A percentile compares a stretch with the other conserved stretches of the same genome.
Evolutionary conservation across 2,329 filamentous ascomycete species (phyloP).

Genomic region (Colletotrichum sp.): DNA sequence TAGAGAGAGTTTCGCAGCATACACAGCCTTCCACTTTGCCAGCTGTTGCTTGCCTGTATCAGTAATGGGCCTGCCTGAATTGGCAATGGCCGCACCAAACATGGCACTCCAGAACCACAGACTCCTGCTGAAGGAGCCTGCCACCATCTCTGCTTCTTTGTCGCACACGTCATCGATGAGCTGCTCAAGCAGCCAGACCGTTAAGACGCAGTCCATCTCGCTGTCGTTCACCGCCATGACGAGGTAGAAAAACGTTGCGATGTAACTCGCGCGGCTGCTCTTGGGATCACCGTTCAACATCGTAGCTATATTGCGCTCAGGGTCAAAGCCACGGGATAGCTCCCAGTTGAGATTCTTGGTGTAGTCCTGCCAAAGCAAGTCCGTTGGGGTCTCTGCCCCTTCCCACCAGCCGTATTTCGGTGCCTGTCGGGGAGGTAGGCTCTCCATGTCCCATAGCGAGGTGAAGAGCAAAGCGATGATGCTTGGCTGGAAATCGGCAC

Average conservation of each 20-base stretch:
- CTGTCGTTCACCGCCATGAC: constrained; percentile 48
- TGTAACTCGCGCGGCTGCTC: constrained; percentile 48
- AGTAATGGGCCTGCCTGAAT: constrained; percentile 39
- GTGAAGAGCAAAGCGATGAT: constrained; percentile 50
- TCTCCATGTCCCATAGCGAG: constrained; percentile 44
- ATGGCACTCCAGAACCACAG: constrained; percentile 52
- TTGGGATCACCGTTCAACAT: constrained; percentile 39
- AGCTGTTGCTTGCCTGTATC: constrained; percentile 40
- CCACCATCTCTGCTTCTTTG: constrained; percentile 42
- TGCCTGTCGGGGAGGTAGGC: constrained; percentile 36
- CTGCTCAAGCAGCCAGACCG: constrained; percentile 51
- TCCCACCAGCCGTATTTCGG: constrained; percentile 42
- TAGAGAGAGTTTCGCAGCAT: constrained; percentile 45
- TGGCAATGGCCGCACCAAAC: constrained; percentile 47
- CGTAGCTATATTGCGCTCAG: constrained; percentile 34
- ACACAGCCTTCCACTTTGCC: constrained; percentile 39
- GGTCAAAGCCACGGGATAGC: constrained; percentile 37
- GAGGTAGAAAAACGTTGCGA: constrained; percentile 52
- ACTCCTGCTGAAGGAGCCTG: constrained; percentile 45
- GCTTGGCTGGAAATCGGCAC: constrained; percentile 46
- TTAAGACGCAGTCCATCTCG: constrained; percentile 45
- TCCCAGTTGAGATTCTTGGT: constrained; percentile 41
- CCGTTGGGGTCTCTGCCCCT: constrained; percentile 37
- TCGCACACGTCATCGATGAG: constrained; percentile 47
- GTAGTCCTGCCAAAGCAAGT: constrained; percentile 39